phyloP scores from a whole-genome alignment of 495 filamentous ascomycete genomes.

The Aspergillus nanangensis region DNA sequence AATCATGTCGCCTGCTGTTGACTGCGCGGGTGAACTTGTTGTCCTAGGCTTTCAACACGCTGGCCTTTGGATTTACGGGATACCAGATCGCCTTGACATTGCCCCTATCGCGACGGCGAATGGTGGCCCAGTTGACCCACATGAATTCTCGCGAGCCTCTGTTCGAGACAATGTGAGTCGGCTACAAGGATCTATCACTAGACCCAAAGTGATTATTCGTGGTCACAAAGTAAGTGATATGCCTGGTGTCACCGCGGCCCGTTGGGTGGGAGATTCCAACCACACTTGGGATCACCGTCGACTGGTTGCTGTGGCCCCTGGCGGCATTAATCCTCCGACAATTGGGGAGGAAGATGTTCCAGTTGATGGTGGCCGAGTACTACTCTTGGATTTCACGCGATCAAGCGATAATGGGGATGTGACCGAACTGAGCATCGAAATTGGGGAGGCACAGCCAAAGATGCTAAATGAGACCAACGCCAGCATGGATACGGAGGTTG shows the following conservation, averaged over 20 bases:
- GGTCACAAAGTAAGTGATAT: conserved; percentile 39
- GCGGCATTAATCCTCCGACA: conserved; percentile 57
- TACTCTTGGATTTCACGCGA: conserved; percentile 72
- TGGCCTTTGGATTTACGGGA: conserved; percentile 74
- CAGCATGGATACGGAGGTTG: conserved; percentile 77
- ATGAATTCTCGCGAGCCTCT: conserved; percentile 3
- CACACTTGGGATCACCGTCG: conserved; percentile 28
- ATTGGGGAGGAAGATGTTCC: conserved; percentile 72
- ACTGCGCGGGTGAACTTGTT: conserved; percentile 65
- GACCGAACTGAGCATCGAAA: conserved; percentile 62
- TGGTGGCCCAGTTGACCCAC: conserved; percentile 9
- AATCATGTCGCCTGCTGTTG: conserved; percentile 64
- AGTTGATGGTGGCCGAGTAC: conserved; percentile 78
- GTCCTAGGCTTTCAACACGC: conserved; percentile 71
- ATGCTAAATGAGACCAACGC: conserved; percentile 68
- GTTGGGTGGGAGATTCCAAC: conserved; percentile 31
- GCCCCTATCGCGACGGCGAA: conserved; percentile 18
- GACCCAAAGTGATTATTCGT: conserved; percentile 31
- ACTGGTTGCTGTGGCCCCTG: conserved; percentile 70
- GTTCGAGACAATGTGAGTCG: conserved; percentile 23
- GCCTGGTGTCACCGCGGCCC: conserved; percentile 37
- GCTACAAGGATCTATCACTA: conserved; percentile 27
- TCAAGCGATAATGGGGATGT: conserved; percentile 49
- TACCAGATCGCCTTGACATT: conserved; percentile 69
- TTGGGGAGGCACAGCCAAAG: conserved; percentile 66